Base-by-base conservation (phyloP, 2,329 filamentous ascomycete species). In the Bisporella sp. region DNA sequence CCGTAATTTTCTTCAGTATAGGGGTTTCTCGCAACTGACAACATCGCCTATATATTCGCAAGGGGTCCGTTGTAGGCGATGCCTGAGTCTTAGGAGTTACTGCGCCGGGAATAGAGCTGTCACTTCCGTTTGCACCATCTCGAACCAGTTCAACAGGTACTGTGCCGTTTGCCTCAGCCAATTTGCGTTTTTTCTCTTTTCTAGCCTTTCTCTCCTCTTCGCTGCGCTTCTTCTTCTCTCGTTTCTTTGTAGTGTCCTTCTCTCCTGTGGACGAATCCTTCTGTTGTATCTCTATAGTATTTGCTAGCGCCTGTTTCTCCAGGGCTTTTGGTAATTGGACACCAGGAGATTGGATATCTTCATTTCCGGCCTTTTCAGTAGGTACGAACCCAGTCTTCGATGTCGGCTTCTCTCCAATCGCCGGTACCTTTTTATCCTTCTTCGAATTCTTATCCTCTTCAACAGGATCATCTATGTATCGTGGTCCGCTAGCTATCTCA, bases 221-320 rank as follows among this genome's bases (percentile, higher is more conserved):
- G 40, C 88, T 95, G 57, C 86, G 84, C 72, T 95, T 96, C 71
- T 96, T 96, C 75, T 96, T 96, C 64, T 96, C 91, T 68, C 89
- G 93, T 70, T 95, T 96, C 60, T 84, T 84, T 6, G 74, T 82
- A 1, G 70, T 73, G 32, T 69, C 71, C 33, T 64, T 66, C 12
- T 63, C 68, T 57, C 53, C 65, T 55, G 46, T 31, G n/a, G 39
- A 30, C 9, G 56, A 47, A 13, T 50, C 53, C 45, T 50, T 56
- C 31, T 13, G 29, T 46, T 41, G 21, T 8, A 30, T 49, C 31
- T n/a, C 41, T 13, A 33, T 46, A 9, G 47, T 51, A 41, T 46
- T 56, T 31, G 47, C 51, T 41, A 60, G 63, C 5, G 67, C 57
- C 54, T 41, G 66, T 37, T 42, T 61, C 64, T 59, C 66, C n/a